phyloP scores from a whole-genome alignment of 257 asterid genomes.

The Verbena officinalis region DNA sequence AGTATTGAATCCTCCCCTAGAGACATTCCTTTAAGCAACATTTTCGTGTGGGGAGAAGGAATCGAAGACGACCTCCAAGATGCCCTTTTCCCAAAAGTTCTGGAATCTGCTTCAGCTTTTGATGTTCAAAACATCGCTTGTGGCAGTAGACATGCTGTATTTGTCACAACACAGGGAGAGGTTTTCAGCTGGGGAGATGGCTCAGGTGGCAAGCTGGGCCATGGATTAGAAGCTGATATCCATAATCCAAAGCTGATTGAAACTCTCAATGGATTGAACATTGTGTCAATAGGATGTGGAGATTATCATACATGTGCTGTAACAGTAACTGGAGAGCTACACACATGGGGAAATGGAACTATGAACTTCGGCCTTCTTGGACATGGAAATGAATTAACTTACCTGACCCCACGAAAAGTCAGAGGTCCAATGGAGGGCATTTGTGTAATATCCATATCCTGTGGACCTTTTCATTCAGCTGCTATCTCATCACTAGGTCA shows the following conservation, averaged over 20 bases:
- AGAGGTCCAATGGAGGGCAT: conserved; percentile 54
- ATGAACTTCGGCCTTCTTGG: conserved; percentile 67
- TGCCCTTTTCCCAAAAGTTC: conserved; percentile 52
- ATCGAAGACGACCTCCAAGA: conserved; percentile 54
- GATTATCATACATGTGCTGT: conserved; percentile 76
- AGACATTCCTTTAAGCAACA: conserved; percentile 50
- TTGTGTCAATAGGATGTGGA: conserved; percentile 65
- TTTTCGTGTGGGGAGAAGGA: conserved; percentile 78
- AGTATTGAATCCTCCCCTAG: conserved; percentile 56
- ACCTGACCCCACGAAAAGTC: conserved; percentile 68
- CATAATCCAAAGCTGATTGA: conserved; percentile 51
- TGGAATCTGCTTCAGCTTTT: conserved; percentile 57
- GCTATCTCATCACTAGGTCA: conserved; percentile 59
- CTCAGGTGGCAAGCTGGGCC: conserved; percentile 71
- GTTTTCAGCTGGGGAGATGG: conserved; percentile 78
- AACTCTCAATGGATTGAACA: conserved; percentile 45
- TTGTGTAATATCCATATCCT: conserved; percentile 51
- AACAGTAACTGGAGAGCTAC: conserved; percentile 62
- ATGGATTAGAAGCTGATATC: conserved; percentile 58
- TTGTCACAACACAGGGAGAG: conserved; percentile 65
- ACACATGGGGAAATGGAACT: conserved; percentile 81
- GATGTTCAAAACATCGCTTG: conserved; percentile 58
- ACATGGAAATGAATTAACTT: conserved; percentile 62
- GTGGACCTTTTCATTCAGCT: conserved; percentile 90
- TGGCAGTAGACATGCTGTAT: conserved; percentile 61